Percentiles rank a stretch among this genome's conserved stretches.
Conservation (phyloP, 805 yeast genomes). For the Nakazawaea ambrosiae region DNA sequence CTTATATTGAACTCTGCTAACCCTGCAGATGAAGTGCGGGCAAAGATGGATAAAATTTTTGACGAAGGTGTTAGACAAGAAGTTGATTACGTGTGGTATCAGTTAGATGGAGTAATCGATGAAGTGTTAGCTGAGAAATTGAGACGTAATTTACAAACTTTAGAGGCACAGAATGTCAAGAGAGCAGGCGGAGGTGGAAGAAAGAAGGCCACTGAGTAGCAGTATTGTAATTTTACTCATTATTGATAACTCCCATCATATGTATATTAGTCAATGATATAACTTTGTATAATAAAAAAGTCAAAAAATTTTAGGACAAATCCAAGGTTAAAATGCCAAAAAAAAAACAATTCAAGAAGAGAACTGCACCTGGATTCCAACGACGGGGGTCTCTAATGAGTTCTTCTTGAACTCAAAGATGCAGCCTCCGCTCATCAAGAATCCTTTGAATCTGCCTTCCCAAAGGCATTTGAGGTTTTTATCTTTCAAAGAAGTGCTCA, state of each 20-base stretch:
- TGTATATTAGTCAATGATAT: background rate
- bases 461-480: constrained; percentile 60
- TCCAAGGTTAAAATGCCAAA: too few relatives aligned
- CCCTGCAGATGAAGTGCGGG: constrained; percentile 46
- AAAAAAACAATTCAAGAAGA: too few relatives aligned
- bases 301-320: background rate
- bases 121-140: constrained; percentile 57
- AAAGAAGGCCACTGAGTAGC: constrained; percentile 1
- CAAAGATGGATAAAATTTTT: constrained; percentile 55
- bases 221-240: background rate
- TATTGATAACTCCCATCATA: background rate
- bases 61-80: constrained; percentile 53
- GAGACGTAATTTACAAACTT: constrained; percentile 43
- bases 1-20: constrained; percentile 61
- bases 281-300: background rate
- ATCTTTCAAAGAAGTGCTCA: constrained; percentile 63
- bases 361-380: constrained; percentile 59
- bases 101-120: constrained; percentile 70
- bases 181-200: constrained; percentile 6
- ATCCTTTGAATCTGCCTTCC: constrained; percentile 84
- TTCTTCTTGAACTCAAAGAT: constrained; percentile 37
- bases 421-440: constrained; percentile 70
- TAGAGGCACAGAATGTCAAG: constrained; percentile 16
- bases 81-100: constrained; percentile 73
- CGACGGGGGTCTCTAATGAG: constrained; percentile 38